phyloP scores from a whole-genome alignment of 345 rosid genomes.

The Isatis tinctoria region DNA sequence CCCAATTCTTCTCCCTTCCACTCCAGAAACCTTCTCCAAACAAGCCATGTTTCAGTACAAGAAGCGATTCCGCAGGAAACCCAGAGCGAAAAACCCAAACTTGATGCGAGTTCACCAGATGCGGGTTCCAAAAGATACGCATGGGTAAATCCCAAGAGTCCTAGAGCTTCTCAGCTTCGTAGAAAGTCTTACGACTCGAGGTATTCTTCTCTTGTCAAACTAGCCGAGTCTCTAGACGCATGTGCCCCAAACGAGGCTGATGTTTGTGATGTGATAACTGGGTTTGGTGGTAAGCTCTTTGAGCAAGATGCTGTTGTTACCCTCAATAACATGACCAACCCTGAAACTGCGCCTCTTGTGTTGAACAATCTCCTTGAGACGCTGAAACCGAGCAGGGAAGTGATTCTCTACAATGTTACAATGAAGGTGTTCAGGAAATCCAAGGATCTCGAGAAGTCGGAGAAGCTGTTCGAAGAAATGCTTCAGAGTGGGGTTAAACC shows the following conservation, averaged over 20 bases:
- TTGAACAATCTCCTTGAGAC: constrained; percentile 46
- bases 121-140: constrained; percentile 39
- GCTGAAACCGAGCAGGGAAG: constrained; percentile 43
- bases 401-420: constrained; percentile 75
- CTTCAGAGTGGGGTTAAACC: constrained; percentile 61
- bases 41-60: constrained; percentile 48
- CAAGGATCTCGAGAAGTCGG: constrained; percentile 55
- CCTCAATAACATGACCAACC: constrained; percentile 76
- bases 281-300: constrained; percentile 45
- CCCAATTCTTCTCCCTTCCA: constrained; percentile 24
- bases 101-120: constrained; percentile 28
- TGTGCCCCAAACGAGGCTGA: constrained; percentile 40
- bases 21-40: constrained; percentile 35
- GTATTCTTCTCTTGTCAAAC: constrained; percentile 61
- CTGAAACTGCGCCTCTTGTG: constrained; percentile 56
- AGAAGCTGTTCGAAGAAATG: constrained; percentile 78
- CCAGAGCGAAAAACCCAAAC: constrained; percentile 7
- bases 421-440: constrained; percentile 66
- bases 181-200: constrained; percentile 64
- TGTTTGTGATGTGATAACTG: constrained; percentile 40
- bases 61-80: constrained; percentile 35
- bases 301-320: constrained; percentile 84
- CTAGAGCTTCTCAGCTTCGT: constrained; percentile 66
- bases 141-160: constrained; percentile 89
- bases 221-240: constrained; percentile 55